A percentile compares a stretch with the other conserved stretches of the same genome.
phyloP scores from a whole-genome alignment of 768 basidiomycete genomes.

The Pleurotus eryngii region DNA sequence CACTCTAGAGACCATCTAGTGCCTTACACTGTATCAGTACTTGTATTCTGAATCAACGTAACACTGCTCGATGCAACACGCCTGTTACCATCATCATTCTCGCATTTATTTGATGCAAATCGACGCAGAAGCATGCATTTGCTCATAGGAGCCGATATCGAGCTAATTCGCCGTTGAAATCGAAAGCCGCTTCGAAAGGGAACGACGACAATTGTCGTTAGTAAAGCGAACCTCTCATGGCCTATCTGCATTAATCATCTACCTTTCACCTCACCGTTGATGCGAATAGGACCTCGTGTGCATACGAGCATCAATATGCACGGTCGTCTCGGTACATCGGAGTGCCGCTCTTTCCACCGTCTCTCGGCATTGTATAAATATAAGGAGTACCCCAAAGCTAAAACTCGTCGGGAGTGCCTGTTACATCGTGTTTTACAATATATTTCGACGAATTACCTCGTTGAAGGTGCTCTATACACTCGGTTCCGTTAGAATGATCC shows the following conservation, averaged over 20 bases:
- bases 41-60: too few relatives aligned
- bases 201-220: neutral
- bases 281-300: neutral
- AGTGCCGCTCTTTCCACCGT: neutral
- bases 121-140: too few relatives aligned
- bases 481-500: constrained; percentile 3
- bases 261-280: neutral
- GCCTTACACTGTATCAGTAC: too few relatives aligned
- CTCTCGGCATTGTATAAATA: neutral
- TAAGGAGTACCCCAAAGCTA: too few relatives aligned
- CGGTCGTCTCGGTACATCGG: too few relatives aligned
- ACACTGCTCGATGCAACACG: too few relatives aligned
- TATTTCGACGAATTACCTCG: neutral
- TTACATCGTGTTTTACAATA: too few relatives aligned
- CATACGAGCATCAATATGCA: too few relatives aligned
- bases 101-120: too few relatives aligned
- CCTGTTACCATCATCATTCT: too few relatives aligned
- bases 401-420: too few relatives aligned
- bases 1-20: too few relatives aligned
- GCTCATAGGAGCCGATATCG: neutral
- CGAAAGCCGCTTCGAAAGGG: neutral
- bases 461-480: neutral
- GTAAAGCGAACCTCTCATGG: neutral
- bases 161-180: neutral
- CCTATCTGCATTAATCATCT: neutral